Conservation (phyloP, 2,329 filamentous ascomycete species). For the Fusarium domesticum region DNA sequence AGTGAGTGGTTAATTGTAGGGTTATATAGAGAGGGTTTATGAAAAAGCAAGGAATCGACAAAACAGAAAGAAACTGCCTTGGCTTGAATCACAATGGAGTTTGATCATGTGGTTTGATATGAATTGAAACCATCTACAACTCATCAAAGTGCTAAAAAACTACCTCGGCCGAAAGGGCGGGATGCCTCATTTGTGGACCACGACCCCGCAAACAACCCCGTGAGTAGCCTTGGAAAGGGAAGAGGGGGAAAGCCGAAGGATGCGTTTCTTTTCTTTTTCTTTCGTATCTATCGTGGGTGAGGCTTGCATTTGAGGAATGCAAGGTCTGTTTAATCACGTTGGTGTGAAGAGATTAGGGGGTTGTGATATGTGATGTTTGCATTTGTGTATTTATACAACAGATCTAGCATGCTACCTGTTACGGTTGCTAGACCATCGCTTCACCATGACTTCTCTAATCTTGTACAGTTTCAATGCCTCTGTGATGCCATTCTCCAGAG, state of each 20-base stretch:
- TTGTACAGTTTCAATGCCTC: slow-evolving; percentile 65
- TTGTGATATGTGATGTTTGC: not conserved
- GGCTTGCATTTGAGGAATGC: not conserved
- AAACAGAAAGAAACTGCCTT: not conserved
- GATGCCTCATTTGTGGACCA: slow-evolving; percentile 23
- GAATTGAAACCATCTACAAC: too few species aligned
- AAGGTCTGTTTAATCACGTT: not conserved
- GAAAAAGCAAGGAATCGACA: not conserved
- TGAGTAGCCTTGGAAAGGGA: not conserved
- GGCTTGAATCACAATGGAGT: not conserved
- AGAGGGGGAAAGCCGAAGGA: too few species aligned
- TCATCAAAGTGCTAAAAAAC: slow-evolving; percentile 1
- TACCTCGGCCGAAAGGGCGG: slow-evolving; percentile 29
- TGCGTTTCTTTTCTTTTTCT: too few species aligned
- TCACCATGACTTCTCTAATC: slow-evolving; percentile 76
- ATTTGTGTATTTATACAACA: slow-evolving; percentile 10
- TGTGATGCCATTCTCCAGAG: slow-evolving; percentile 55
- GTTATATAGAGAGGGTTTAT: not conserved
- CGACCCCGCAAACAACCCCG: slow-evolving; percentile 24
- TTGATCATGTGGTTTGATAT: not conserved
- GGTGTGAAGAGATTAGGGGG: not conserved
- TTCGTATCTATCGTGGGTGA: too few species aligned
- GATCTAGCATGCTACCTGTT: slow-evolving; percentile 45
- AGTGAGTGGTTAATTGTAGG: not conserved
- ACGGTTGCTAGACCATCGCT: slow-evolving; percentile 80